These are phyloP conservation scores for Boletus rufocinnamomeus DNA, from an alignment of 768 basidiomycete species.

Conservation along the genomic window DNA sequence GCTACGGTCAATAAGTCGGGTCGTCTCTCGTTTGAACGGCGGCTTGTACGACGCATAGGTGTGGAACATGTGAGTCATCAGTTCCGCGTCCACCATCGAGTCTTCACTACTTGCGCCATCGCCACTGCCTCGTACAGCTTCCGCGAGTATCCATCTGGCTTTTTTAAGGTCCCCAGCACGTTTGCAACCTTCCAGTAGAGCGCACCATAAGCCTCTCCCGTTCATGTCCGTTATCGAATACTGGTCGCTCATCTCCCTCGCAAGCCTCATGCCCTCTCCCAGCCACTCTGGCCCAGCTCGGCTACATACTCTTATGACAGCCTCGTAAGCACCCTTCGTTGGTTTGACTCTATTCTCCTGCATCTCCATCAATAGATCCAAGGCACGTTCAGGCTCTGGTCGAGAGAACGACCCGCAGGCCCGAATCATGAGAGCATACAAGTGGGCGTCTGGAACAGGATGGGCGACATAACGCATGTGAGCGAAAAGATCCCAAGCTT, in stretches of 20 bases:
- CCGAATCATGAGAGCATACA: conserved; percentile 86
- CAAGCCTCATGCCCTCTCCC: conserved; percentile 79
- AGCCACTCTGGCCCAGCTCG: conserved; percentile 67
- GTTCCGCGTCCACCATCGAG: conserved; percentile 57
- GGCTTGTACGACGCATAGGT: conserved; percentile 81
- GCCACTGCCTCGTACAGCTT: conserved; percentile 48
- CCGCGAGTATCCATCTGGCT: conserved; percentile 88
- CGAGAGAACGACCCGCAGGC: conserved; percentile 67
- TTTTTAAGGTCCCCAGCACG: conserved; percentile 80
- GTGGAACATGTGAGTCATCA: conserved; percentile 85
- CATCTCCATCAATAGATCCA: conserved; percentile 95
- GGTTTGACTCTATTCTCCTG: conserved; percentile 70
- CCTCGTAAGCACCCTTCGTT: conserved; percentile 71
- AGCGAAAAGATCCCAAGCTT: conserved; percentile 92
- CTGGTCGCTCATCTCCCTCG: conserved; percentile 83
- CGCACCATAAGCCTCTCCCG: conserved; percentile 71
- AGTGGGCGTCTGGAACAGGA: conserved; percentile 64
- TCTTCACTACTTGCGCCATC: conserved; percentile 24
- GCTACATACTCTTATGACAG: conserved; percentile 81
- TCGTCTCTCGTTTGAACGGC: conserved; percentile 57
- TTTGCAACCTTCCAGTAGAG: conserved; percentile 89
- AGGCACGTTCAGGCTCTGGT: conserved; percentile 85
- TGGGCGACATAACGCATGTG: conserved; percentile 98
- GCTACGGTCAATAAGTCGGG: conserved; percentile 41
- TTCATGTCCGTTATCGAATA: conserved; percentile 39